Evolutionary conservation across 495 filamentous ascomycete species (phyloP).

Genomic region (Podospora australis): DNA sequence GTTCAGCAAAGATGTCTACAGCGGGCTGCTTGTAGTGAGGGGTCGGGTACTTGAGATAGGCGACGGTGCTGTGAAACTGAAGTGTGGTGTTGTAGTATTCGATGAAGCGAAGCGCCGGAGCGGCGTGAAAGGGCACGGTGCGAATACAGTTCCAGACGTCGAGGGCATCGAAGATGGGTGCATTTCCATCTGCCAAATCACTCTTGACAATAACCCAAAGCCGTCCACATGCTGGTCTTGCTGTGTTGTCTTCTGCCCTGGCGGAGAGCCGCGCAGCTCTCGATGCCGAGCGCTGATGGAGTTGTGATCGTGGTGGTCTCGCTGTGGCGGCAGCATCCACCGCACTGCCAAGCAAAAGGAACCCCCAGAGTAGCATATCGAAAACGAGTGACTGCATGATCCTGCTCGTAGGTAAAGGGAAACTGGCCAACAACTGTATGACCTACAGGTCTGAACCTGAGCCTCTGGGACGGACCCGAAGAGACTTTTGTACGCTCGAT

Average conservation of each 20-base stretch:
- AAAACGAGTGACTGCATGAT: no score
- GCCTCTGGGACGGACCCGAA: no score
- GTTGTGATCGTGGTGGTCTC: not conserved
- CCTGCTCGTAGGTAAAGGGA: no score
- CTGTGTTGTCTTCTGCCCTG: not conserved
- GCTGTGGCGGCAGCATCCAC: not conserved
- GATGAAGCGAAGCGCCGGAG: conserved; percentile 45
- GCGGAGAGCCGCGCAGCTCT: no score
- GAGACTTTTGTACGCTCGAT: no score
- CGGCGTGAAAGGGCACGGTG: conserved; percentile 50
- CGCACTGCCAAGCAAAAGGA: no score
- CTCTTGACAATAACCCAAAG: not conserved
- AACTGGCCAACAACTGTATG: no score
- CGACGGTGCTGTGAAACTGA: conserved; percentile 52
- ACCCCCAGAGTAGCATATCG: no score
- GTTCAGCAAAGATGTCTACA: conserved; percentile 42
- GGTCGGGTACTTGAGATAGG: conserved; percentile 51
- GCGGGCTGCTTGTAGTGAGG: conserved; percentile 48
- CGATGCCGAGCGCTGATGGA: not conserved
- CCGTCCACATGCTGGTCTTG: not conserved
- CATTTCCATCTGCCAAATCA: no score
- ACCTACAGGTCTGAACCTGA: no score
- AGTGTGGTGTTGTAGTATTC: conserved; percentile 50
- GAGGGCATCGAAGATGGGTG: conserved; percentile 29
- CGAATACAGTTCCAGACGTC: conserved; percentile 47